phyloP scores from a whole-genome alignment of 805 yeast species.

The Torulaspora quercuum region DNA sequence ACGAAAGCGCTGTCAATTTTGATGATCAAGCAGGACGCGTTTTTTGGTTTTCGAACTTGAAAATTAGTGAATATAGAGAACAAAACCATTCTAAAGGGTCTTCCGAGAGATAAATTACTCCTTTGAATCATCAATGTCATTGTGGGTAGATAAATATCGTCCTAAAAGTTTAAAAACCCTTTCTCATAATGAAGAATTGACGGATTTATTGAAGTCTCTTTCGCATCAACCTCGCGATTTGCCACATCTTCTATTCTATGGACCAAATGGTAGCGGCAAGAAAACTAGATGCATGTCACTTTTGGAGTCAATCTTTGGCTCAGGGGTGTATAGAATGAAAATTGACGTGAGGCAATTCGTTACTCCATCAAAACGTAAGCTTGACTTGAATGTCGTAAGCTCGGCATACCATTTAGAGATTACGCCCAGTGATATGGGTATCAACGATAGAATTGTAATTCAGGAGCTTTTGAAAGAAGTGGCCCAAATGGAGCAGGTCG shows the following conservation, averaged over 20 bases:
- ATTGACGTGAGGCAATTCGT: conserved; percentile 85
- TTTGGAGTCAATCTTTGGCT: conserved; percentile 74
- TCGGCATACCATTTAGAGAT: conserved; percentile 89
- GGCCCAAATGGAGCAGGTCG: conserved; percentile 95
- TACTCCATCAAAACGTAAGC: conserved; percentile 67
- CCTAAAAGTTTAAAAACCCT: conserved; percentile 65
- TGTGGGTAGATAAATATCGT: conserved; percentile 95
- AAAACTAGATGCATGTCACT: conserved; percentile 87
- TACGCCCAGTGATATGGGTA: conserved; percentile 96
- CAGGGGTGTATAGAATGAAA: conserved; percentile 76
- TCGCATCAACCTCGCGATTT: conserved; percentile 51
- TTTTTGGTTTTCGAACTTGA: too few relatives aligned
- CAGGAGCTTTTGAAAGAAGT: conserved; percentile 91
- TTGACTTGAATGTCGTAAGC: conserved; percentile 91
- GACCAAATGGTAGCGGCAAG: conserved; percentile 97
- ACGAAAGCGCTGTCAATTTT: too few relatives aligned
- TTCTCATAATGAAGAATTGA: conserved; percentile 63
- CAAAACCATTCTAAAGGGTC: too few relatives aligned
- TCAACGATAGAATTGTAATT: conserved; percentile 89
- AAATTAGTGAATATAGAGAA: background rate
- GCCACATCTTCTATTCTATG: conserved; percentile 89
- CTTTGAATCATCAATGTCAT: conserved; percentile 54
- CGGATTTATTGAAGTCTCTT: conserved; percentile 57
- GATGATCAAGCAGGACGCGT: too few relatives aligned
- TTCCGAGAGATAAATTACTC: conserved; percentile 2